These are phyloP conservation scores for Neurospora tetrasperma DNA, from an alignment of 495 filamentous ascomycete species.

Conservation along the genomic window DNA sequence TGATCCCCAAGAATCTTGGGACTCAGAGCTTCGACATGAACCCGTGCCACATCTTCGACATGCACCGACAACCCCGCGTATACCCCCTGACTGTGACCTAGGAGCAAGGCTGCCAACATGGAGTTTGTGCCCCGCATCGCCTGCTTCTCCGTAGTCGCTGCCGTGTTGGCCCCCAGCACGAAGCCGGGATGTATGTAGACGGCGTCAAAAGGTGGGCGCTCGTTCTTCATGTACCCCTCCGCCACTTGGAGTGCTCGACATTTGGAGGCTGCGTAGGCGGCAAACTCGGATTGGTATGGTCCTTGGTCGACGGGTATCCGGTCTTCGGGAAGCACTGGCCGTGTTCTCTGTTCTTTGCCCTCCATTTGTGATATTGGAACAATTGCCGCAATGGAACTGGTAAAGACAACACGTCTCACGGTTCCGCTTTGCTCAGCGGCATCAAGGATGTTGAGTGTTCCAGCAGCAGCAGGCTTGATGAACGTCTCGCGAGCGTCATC, in stretches of 20 bases:
- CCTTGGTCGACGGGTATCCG: conserved; percentile 21
- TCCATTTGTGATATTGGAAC: conserved; percentile 18
- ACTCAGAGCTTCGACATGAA: conserved; percentile 32
- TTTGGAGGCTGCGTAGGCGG: conserved; percentile 33
- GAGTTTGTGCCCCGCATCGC: conserved; percentile 29
- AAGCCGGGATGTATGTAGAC: conserved; percentile 38
- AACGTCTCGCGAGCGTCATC: conserved; percentile 47
- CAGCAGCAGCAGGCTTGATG: conserved; percentile 60
- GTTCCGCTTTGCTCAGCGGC: conserved; percentile 50
- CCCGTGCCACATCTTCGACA: conserved; percentile 33
- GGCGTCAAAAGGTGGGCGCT: conserved; percentile 35
- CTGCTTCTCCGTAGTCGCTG: conserved; percentile 21
- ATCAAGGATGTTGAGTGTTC: conserved; percentile 63
- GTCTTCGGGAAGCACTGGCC: conserved; percentile 15
- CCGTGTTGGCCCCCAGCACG: conserved; percentile 35
- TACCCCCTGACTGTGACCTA: conserved; percentile 21
- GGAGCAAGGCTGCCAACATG: conserved; percentile 25
- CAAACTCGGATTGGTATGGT: conserved; percentile 28
- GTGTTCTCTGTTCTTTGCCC: conserved; percentile 6
- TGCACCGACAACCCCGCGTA: conserved; percentile 29
- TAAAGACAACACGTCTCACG: conserved; percentile 54
- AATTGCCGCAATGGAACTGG: conserved; percentile 33
- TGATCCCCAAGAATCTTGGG: conserved; percentile 28
- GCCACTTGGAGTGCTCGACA: conserved; percentile 31
- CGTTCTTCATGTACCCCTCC: conserved; percentile 29